Evolutionary conservation across 192 early-diverging fungal genomes (phyloP), one percentile per base, ranked within the genome.

Genomic region (Backusella mclennaniae): DNA sequence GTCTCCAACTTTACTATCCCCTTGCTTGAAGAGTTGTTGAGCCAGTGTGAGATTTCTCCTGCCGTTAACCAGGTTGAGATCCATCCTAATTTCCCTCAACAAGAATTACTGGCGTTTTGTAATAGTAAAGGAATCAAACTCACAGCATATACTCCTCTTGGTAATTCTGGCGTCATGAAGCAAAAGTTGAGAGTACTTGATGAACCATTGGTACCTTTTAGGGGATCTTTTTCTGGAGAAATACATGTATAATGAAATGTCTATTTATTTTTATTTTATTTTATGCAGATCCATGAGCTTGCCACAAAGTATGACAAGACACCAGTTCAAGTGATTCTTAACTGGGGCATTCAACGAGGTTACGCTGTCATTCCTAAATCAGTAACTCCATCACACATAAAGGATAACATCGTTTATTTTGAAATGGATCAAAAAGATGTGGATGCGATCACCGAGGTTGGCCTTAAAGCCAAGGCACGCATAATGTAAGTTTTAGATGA

Each of bases 51-150:
- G 15, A 79, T 79, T 5, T 73, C 70, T 31, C 96, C 96, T 11
- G 93, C 90, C 36, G 92, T 88, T 44, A 90, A 92, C 85, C 95
- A 98, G 83, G 82, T 95, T 66, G 96, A 98, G 82, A 78, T 93
- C 21, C 94, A 96, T 78, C 95, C 94, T 33, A 89, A 86, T 79
- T 82, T 92, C 38, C 89, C 85, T 21, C 92, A 92, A 73, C 78
- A 77, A 29, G 91, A 91, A 52, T 85, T 97, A 19, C 77, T 96
- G 69, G 89, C 88, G 41, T 96, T 86, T 84, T 92, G 90, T 82
- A 79, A 89, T 70, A 67, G 85, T 41, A 84, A 94, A 69, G 84
- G 84, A 35, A 95, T 98, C 59, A 83, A 80, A 6, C 71, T 95
- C 44, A 94, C 92, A 17, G 95, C 90, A 1, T 96, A 95, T 86